A percentile compares a stretch with the other conserved stretches of the same genome.
phyloP scores from a whole-genome alignment of 176 grass and related monocot species.

The Avena eriantha region DNA sequence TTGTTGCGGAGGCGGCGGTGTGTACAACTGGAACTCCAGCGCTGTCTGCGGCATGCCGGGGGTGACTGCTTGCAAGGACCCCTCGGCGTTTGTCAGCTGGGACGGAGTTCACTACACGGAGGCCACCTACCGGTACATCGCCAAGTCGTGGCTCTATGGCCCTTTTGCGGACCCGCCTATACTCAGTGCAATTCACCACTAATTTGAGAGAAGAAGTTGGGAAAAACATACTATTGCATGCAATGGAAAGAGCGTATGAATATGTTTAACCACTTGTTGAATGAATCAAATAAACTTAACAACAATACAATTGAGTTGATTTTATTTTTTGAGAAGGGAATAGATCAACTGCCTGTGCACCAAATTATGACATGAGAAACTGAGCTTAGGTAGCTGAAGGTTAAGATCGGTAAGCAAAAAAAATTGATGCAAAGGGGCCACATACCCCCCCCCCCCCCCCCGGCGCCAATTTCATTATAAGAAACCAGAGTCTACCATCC shows the following conservation, averaged over 20 bases:
- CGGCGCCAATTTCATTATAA: no score
- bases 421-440: no score
- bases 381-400: no score
- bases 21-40: slow-evolving; percentile 31
- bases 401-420: no score
- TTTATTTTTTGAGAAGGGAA: no score
- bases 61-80: neutral
- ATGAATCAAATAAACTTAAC: neutral
- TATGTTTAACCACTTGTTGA: neutral
- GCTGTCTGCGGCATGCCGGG: slow-evolving; percentile 29
- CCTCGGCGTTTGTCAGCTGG: slow-evolving; percentile 8
- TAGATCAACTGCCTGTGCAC: no score
- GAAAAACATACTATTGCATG: neutral
- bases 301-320: no score
- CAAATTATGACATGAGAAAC: no score
- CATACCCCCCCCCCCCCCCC: no score
- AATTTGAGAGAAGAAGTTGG: neutral
- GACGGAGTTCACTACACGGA: slow-evolving; percentile 49
- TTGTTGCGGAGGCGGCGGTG: slow-evolving; percentile 32
- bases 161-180: slow-evolving; percentile 34
- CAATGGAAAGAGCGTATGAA: neutral
- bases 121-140: slow-evolving; percentile 19
- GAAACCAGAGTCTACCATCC: no score
- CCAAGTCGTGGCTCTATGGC: slow-evolving; percentile 24
- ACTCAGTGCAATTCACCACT: neutral